Conservation (phyloP, 2,329 filamentous ascomycete genomes). For the Alternaria burnsii region DNA sequence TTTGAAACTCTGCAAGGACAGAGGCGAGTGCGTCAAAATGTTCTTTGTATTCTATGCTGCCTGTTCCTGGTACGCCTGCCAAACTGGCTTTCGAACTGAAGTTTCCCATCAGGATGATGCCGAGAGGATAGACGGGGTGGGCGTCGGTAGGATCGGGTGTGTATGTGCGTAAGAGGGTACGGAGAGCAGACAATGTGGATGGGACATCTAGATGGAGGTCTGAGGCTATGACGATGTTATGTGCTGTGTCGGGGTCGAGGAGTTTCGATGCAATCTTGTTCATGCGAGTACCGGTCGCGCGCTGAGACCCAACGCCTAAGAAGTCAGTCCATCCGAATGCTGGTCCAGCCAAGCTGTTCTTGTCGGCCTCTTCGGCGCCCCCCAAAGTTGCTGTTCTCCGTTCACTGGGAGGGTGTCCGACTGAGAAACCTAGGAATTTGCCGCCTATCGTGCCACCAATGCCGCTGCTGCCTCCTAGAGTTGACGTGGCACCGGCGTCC, state of each 20-base stretch:
- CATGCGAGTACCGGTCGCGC: conserved; percentile 84
- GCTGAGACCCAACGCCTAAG: conserved; percentile 87
- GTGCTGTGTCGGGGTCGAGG: conserved; percentile 54
- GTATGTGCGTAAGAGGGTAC: conserved; percentile 80
- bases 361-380: conserved; percentile 60
- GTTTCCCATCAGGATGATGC: conserved; percentile 85
- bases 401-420: conserved; percentile 92
- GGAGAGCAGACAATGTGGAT: conserved; percentile 79
- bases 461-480: conserved; percentile 77
- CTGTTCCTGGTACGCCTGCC: conserved; percentile 72
- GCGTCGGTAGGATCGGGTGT: conserved; percentile 61
- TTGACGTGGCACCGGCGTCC: conserved; percentile 68
- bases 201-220: conserved; percentile 89
- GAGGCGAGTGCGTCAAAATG: conserved; percentile 89
- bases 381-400: conserved; percentile 81
- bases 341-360: conserved; percentile 49
- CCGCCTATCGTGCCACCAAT: conserved; percentile 93
- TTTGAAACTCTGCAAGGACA: conserved; percentile 82
- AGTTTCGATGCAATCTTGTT: conserved; percentile 77
- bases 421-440: conserved; percentile 86
- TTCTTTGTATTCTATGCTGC: conserved; percentile 96
- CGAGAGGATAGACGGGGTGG: conserved; percentile 72
- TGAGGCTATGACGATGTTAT: conserved; percentile 77
- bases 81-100: conserved; percentile 71
- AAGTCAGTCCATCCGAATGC: conserved; percentile 97